phyloP scores from a whole-genome alignment of 2,329 filamentous ascomycete species.

The Alternaria conjuncta region DNA sequence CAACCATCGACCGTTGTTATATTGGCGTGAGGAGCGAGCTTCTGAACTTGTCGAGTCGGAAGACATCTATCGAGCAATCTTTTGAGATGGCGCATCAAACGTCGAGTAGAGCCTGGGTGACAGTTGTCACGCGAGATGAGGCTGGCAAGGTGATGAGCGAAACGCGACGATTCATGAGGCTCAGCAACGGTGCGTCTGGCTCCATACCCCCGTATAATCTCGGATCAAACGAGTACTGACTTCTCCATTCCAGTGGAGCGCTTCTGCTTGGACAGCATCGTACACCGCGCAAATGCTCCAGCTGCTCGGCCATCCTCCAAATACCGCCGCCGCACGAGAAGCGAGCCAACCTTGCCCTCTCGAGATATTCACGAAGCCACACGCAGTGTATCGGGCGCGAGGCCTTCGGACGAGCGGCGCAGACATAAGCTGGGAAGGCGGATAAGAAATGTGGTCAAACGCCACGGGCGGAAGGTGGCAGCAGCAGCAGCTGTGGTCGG shows the following conservation, averaged over 20 bases:
- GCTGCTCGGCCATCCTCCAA: not conserved
- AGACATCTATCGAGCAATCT: not conserved
- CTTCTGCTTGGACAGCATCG: not conserved
- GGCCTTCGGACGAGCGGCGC: not conserved
- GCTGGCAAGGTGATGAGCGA: not conserved
- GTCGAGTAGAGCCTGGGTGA: not conserved
- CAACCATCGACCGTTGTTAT: not conserved
- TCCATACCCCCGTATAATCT: not conserved
- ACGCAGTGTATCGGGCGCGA: not conserved
- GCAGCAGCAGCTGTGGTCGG: not conserved
- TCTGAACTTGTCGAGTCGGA: not conserved
- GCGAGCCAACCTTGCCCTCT: not conserved
- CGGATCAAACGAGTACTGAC: not conserved
- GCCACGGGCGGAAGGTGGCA: not conserved
- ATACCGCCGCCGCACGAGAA: not conserved
- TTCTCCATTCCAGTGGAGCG: not conserved
- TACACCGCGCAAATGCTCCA: not conserved
- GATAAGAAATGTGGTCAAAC: not conserved
- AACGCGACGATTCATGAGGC: not conserved
- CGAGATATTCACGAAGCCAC: not conserved
- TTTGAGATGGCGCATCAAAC: not conserved
- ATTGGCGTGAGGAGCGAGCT: not conserved
- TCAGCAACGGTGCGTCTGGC: not conserved
- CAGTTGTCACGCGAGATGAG: not conserved
- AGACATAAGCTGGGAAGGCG: not conserved